These are phyloP conservation scores for Alternaria gansuensis DNA, from an alignment of 2,329 filamentous ascomycete genomes.

Conservation along the genomic window DNA sequence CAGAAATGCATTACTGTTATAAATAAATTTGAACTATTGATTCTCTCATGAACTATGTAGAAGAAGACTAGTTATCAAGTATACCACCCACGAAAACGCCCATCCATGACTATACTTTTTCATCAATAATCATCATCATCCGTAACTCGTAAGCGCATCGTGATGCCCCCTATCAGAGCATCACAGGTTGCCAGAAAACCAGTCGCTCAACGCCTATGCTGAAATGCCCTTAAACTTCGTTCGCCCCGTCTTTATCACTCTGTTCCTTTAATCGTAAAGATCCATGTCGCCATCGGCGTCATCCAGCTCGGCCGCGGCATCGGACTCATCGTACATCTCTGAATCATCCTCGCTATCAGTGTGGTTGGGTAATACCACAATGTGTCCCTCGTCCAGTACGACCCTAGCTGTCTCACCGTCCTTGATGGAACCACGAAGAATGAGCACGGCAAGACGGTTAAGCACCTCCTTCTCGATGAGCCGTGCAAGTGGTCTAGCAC, in stretches of 20 bases:
- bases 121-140: slow-evolving; percentile 8
- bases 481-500: slow-evolving; percentile 84
- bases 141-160: slow-evolving; percentile 19
- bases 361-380: slow-evolving; percentile 86
- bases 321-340: slow-evolving; percentile 78
- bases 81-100: slow-evolving; percentile 10
- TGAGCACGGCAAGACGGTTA: slow-evolving; percentile 89
- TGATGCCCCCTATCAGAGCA: slow-evolving; percentile 9
- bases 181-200: background rate
- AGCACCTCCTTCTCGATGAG: slow-evolving; percentile 98
- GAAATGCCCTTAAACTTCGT: slow-evolving; percentile 6
- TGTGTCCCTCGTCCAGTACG: slow-evolving; percentile 78
- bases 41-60: slow-evolving; percentile 26
- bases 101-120: slow-evolving; percentile 9
- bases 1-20: background rate
- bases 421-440: slow-evolving; percentile 81
- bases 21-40: slow-evolving; percentile 1
- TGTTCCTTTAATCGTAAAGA: slow-evolving; percentile 67
- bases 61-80: slow-evolving; percentile 2
- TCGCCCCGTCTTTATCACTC: background rate
- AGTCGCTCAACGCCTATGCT: slow-evolving; percentile 26
- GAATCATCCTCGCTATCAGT: slow-evolving; percentile 72
- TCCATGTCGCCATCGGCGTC: slow-evolving; percentile 66
- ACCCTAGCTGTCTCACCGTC: slow-evolving; percentile 87
- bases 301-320: slow-evolving; percentile 74